Conservation (phyloP, 2,329 filamentous ascomycete species). For the Tolypocladium ophioglossoides region DNA sequence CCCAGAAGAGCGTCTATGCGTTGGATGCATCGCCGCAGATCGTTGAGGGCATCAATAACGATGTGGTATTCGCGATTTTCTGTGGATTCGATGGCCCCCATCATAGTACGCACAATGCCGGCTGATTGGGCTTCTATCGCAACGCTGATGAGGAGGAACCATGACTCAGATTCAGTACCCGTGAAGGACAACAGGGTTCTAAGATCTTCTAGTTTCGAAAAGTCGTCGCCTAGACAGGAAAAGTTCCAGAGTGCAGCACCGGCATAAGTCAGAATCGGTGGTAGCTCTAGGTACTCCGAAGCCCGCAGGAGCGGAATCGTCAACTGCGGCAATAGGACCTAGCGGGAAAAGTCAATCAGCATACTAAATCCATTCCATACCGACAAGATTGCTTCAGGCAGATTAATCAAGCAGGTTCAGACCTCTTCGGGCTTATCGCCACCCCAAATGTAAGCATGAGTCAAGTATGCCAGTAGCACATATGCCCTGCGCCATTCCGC, state of each 20-base stretch:
- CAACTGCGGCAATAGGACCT: slow-evolving; percentile 63
- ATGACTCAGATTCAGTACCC: slow-evolving; percentile 80
- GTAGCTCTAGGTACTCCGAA: slow-evolving; percentile 66
- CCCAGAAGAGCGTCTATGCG: slow-evolving; percentile 58
- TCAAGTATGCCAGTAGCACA: slow-evolving; percentile 64
- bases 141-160: slow-evolving; percentile 87
- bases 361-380: too few species aligned
- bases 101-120: slow-evolving; percentile 64
- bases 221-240: slow-evolving; percentile 40
- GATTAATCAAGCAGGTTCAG: too few species aligned
- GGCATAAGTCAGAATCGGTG: slow-evolving; percentile 81
- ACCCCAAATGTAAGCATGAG: slow-evolving; percentile 86
- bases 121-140: slow-evolving; percentile 81
- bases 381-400: too few species aligned
- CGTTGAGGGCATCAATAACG: slow-evolving; percentile 53
- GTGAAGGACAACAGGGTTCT: slow-evolving; percentile 73
- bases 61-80: slow-evolving; percentile 45
- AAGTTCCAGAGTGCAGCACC: slow-evolving; percentile 88
- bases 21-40: slow-evolving; percentile 56
- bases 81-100: slow-evolving; percentile 62
- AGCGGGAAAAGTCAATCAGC: not conserved
- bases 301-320: slow-evolving; percentile 66
- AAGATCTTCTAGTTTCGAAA: slow-evolving; percentile 59
- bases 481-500: slow-evolving; percentile 76
- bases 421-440: slow-evolving; percentile 65